Percentiles rank a stretch among this genome's conserved stretches.
These are phyloP conservation scores for Talaromyces sp. DNA, from an alignment of 2,329 filamentous ascomycete genomes.

Conservation along the genomic window DNA sequence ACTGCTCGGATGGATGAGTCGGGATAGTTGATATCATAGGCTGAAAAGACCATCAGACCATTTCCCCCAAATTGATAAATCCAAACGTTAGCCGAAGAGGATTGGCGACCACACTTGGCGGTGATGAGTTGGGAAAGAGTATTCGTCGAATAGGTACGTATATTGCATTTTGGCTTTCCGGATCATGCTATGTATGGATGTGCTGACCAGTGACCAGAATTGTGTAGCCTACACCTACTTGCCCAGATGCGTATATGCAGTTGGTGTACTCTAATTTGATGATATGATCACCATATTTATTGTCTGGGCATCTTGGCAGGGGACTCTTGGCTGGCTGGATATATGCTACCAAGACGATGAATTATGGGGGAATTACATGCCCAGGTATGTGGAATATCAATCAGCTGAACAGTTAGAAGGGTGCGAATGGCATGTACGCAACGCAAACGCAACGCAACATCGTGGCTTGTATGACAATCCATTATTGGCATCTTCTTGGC, in stretches of 20 bases:
- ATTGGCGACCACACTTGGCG: conserved; percentile 4
- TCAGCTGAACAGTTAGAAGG: background rate
- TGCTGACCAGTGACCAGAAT: background rate
- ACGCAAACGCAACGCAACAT: no score
- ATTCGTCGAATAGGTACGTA: no score
- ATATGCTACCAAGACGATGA: conserved; percentile 5
- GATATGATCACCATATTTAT: conserved; percentile 10
- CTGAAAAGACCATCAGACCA: no score
- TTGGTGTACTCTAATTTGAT: no score
- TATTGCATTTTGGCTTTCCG: no score
- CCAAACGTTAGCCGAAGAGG: no score
- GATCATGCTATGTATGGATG: no score
- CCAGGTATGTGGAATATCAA: background rate
- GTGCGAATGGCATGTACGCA: background rate
- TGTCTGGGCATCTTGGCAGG: conserved; percentile 13
- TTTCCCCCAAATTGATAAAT: no score
- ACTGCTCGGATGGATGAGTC: background rate
- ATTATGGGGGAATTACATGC: background rate
- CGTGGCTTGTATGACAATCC: background rate
- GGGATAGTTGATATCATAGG: background rate
- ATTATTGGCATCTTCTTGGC: conserved; percentile 6
- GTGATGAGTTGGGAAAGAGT: background rate
- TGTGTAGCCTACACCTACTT: background rate
- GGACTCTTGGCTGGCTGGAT: background rate
- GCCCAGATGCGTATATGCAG: background rate